Conservation (phyloP, 495 filamentous ascomycete genomes). For the Podospora fimiseda region DNA sequence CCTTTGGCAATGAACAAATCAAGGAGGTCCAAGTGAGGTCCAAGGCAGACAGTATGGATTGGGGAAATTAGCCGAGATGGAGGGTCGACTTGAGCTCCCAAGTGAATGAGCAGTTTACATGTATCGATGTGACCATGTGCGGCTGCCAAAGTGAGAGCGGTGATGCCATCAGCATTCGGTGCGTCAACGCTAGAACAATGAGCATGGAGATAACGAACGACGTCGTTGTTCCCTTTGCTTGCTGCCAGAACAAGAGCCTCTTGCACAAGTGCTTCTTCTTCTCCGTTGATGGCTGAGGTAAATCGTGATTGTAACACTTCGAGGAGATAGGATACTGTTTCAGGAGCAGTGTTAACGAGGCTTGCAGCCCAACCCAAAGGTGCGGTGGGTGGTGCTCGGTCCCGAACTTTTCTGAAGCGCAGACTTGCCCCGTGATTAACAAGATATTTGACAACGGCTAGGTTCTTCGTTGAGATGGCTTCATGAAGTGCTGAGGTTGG, state of each 20-base stretch:
- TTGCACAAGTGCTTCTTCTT: too few species aligned
- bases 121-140: not conserved
- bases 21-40: not conserved
- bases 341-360: too few species aligned
- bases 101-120: not conserved
- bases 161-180: not conserved
- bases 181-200: not conserved
- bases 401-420: too few species aligned
- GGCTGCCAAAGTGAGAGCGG: not conserved
- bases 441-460: too few species aligned
- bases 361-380: too few species aligned
- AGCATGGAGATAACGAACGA: too few species aligned
- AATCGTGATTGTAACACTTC: not conserved
- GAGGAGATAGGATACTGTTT: too few species aligned
- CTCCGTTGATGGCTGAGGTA: not conserved
- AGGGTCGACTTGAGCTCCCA: not conserved
- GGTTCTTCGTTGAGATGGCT: too few species aligned
- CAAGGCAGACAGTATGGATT: not conserved
- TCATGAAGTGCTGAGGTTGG: too few species aligned
- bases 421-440: too few species aligned
- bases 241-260: not conserved
- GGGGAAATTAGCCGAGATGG: not conserved
- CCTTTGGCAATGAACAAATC: not conserved
- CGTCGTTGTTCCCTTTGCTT: not conserved
- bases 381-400: too few species aligned